These are phyloP conservation scores for Penicillium glabrum DNA, from an alignment of 2,329 filamentous ascomycete species.

Conservation along the genomic window DNA sequence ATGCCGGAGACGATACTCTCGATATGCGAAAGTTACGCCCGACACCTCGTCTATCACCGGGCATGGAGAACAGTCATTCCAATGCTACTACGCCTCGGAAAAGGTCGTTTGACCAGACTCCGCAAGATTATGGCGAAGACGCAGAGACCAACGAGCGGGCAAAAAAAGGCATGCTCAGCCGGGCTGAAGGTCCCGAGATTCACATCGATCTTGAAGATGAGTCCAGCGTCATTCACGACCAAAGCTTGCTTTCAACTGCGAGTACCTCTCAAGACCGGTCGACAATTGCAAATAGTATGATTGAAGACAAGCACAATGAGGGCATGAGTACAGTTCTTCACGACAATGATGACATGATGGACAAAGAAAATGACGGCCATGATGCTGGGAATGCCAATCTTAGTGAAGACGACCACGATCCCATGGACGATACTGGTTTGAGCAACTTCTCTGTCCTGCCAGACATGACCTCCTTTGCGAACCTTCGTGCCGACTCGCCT, in stretches of 20 bases:
- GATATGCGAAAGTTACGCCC: conserved; percentile 18
- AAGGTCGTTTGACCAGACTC: conserved; percentile 25
- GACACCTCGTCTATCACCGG: conserved; percentile 12
- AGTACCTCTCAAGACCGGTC: conserved; percentile 17
- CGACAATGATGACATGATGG: conserved; percentile 21
- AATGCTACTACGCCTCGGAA: conserved; percentile 20
- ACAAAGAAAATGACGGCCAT: conserved; percentile 23
- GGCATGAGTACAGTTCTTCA: conserved; percentile 44
- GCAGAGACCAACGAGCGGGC: conserved; percentile 21
- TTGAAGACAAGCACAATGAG: conserved; percentile 41
- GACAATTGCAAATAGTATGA: conserved; percentile 34
- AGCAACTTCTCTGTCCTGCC: conserved; percentile 88
- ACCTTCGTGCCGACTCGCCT: conserved; percentile 64
- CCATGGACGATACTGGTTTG: conserved; percentile 55
- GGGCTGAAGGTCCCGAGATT: conserved; percentile 21
- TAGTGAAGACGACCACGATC: conserved; percentile 32
- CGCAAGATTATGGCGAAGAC: conserved; percentile 17
- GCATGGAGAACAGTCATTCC: conserved; percentile 3
- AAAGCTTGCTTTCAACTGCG: conserved; percentile 12
- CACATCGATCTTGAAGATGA: conserved; percentile 31
- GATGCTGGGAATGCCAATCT: conserved; percentile 26
- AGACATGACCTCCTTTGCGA: conserved; percentile 80
- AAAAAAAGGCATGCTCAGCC: conserved; percentile 28
- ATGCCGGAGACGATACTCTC: conserved; percentile 6
- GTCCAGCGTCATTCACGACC: conserved; percentile 21